These are phyloP conservation scores for Forsythia suspensa DNA, from an alignment of 257 asterid species.

Conservation along the genomic window DNA sequence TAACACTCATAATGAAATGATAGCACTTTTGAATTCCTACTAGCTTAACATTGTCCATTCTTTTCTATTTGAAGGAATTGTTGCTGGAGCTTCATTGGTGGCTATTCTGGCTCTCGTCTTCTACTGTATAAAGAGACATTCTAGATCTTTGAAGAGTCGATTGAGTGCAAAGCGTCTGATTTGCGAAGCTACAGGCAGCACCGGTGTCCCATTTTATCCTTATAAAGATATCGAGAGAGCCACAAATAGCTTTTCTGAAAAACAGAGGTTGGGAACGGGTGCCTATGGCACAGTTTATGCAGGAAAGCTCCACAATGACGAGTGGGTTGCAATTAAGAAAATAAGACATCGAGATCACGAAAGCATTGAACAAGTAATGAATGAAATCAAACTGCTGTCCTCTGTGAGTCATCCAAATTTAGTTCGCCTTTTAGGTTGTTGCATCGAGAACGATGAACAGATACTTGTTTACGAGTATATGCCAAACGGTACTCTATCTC, in stretches of 20 bases:
- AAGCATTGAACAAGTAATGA: conserved; percentile 60
- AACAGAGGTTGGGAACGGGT: conserved; percentile 66
- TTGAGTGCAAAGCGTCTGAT: conserved; percentile 52
- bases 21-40: not conserved
- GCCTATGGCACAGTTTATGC: conserved; percentile 82
- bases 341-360: conserved; percentile 54
- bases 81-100: conserved; percentile 51
- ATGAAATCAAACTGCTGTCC: conserved; percentile 75
- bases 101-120: conserved; percentile 29
- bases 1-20: not conserved
- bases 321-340: conserved; percentile 64
- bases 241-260: conserved; percentile 55
- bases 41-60: not conserved
- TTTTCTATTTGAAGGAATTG: conserved; percentile 33
- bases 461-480: conserved; percentile 73
- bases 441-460: conserved; percentile 65
- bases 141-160: conserved; percentile 35
- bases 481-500: conserved; percentile 72
- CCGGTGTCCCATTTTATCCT: conserved; percentile 45
- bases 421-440: conserved; percentile 68
- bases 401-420: conserved; percentile 73
- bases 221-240: conserved; percentile 72
- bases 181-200: conserved; percentile 62
- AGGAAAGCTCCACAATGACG: conserved; percentile 57
- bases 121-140: conserved; percentile 44